Evolutionary conservation across 208 protist species (phyloP).

Genomic region (Leishmania gerbilli): DNA sequence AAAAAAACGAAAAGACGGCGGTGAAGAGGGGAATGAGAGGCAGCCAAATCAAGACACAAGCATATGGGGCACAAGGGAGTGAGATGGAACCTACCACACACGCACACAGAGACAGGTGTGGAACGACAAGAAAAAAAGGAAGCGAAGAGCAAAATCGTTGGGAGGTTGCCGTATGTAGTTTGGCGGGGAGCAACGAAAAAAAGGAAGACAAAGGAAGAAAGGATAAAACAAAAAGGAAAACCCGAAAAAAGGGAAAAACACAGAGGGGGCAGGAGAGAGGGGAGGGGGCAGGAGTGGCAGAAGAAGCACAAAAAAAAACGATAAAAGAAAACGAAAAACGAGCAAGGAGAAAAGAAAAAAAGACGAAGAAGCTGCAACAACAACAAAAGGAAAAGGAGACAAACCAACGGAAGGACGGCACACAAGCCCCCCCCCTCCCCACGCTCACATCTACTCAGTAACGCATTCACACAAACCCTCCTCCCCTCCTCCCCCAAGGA

Average conservation of each 20-base stretch:
- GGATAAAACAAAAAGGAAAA: not conserved
- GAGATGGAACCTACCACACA: not conserved
- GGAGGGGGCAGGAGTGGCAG: no score
- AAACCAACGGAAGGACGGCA: not conserved
- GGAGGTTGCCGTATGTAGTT: not conserved
- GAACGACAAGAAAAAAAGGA: not conserved
- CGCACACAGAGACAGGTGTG: not conserved
- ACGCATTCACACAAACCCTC: not conserved
- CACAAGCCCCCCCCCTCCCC: not conserved
- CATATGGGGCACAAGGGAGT: not conserved
- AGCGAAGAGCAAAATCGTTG: not conserved
- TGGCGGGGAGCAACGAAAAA: not conserved
- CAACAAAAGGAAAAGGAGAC: not conserved
- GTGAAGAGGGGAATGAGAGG: not conserved
- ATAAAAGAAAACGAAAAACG: not conserved
- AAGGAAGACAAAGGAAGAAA: not conserved
- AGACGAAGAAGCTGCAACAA: not conserved
- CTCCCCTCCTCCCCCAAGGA: no score
- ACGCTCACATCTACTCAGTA: slow-evolving; percentile 3
- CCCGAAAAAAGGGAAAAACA: not conserved
- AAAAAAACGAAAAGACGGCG: not conserved
- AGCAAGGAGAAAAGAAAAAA: not conserved
- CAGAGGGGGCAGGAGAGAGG: not conserved
- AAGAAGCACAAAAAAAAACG: not conserved
- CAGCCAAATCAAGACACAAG: not conserved